Percentiles rank a stretch among this genome's conserved stretches.
Evolutionary conservation across 2,329 filamentous ascomycete species (phyloP).

Genomic region (Coniochaeta prunicola): DNA sequence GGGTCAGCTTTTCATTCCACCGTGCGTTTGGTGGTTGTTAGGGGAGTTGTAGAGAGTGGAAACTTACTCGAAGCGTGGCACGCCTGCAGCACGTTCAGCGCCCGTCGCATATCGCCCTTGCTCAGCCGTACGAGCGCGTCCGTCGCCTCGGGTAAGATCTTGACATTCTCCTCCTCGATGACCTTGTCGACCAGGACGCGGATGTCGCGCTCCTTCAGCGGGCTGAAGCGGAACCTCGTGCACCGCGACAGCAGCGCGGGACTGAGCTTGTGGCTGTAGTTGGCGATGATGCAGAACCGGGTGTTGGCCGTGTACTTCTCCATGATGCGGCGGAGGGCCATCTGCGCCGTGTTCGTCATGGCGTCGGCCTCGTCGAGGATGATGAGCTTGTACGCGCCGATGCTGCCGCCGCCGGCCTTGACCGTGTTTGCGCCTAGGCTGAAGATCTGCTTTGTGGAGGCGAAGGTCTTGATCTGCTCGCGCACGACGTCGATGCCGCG

Average conservation of each 20-base stretch:
- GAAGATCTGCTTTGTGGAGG: slow-evolving; percentile 97
- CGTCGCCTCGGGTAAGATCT: slow-evolving; percentile 72
- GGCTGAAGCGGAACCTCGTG: slow-evolving; percentile 91
- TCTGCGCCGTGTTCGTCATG: slow-evolving; percentile 98
- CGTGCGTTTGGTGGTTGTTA: too few relatives aligned
- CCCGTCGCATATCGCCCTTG: slow-evolving; percentile 93
- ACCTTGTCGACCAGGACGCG: slow-evolving; percentile 80
- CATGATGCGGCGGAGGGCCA: slow-evolving; percentile 96
- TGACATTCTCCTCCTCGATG: slow-evolving; percentile 77
- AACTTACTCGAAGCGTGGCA: slow-evolving; percentile 83
- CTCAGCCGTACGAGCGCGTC: slow-evolving; percentile 80
- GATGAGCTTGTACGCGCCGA: slow-evolving; percentile 88
- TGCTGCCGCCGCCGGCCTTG: slow-evolving; percentile 26
- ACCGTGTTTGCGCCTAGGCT: slow-evolving; percentile 33
- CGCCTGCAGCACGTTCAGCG: slow-evolving; percentile 90
- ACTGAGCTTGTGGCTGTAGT: slow-evolving; percentile 96
- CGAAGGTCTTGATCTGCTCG: slow-evolving; percentile 99
- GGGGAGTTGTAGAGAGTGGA: background rate
- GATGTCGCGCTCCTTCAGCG: slow-evolving; percentile 84
- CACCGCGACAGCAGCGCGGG: slow-evolving; percentile 88
- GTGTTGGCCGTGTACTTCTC: slow-evolving; percentile 99
- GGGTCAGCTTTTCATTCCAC: background rate
- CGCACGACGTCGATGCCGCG: slow-evolving; percentile 95
- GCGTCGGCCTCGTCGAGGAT: slow-evolving; percentile 98
- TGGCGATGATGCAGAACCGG: slow-evolving; percentile 95